A percentile compares a stretch with the other conserved stretches of the same genome.
Evolutionary conservation across 2,329 filamentous ascomycete genomes (phyloP).

Genomic region (Alternaria novae-zelandiae): DNA sequence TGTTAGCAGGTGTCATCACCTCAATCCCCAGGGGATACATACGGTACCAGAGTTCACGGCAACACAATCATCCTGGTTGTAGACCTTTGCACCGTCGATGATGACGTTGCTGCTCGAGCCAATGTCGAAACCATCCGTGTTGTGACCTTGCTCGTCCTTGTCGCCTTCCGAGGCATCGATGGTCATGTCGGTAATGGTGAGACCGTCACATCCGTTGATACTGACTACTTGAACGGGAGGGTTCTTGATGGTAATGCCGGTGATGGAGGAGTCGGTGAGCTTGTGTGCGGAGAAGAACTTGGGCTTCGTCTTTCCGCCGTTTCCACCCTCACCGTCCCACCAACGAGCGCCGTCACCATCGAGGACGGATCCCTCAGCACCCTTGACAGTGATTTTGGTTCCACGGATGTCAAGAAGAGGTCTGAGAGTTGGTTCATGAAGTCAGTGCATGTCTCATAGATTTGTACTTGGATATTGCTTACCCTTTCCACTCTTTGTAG

Average conservation of each 20-base stretch:
- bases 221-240: constrained; percentile 61
- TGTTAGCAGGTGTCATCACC: constrained; percentile 1
- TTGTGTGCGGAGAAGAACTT: constrained; percentile 63
- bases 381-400: constrained; percentile 64
- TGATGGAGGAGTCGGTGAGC: constrained; percentile 58
- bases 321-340: constrained; percentile 57
- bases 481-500: constrained; percentile 68
- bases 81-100: constrained; percentile 58
- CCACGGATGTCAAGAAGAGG: constrained; percentile 68
- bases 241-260: constrained; percentile 59
- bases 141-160: constrained; percentile 44
- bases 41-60: constrained; percentile 62
- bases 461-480: not conserved
- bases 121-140: constrained; percentile 66
- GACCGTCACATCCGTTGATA: constrained; percentile 51
- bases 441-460: not conserved
- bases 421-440: not conserved
- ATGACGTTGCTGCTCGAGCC: constrained; percentile 55
- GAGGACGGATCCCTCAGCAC: constrained; percentile 60
- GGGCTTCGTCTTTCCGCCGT: constrained; percentile 53
- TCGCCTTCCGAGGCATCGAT: constrained; percentile 65
- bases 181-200: constrained; percentile 58
- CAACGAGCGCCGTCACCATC: constrained; percentile 63
- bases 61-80: constrained; percentile 66
- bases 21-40: constrained; percentile 7